These are phyloP conservation scores for Halenospora varia DNA, from an alignment of 495 filamentous ascomycete genomes.

Conservation along the genomic window DNA sequence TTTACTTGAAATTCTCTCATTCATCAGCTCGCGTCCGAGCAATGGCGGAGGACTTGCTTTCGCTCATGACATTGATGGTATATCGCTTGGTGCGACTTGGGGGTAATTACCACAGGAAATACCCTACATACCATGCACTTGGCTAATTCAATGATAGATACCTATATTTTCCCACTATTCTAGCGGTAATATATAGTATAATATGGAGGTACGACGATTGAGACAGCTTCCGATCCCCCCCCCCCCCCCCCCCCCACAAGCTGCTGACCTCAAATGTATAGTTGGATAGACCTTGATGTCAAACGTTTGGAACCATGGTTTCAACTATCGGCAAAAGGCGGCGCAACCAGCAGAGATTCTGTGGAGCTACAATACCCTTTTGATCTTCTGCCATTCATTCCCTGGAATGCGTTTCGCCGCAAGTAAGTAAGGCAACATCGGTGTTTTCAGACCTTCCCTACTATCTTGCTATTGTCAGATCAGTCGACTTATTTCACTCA, in stretches of 20 bases:
- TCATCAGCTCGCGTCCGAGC: slow-evolving; percentile 11
- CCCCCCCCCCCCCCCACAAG: too few species aligned
- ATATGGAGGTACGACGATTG: slow-evolving; percentile 28
- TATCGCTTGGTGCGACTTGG: slow-evolving; percentile 18
- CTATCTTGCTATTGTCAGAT: too few species aligned
- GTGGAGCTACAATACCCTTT: slow-evolving; percentile 45
- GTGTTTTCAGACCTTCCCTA: neutral
- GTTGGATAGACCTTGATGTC: slow-evolving; percentile 40
- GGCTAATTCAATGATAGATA: slow-evolving; percentile 19
- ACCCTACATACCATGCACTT: neutral
- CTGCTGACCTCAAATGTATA: slow-evolving; percentile 8
- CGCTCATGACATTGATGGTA: slow-evolving; percentile 16
- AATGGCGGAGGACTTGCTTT: slow-evolving; percentile 34
- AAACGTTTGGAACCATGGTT: slow-evolving; percentile 45
- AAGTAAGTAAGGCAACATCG: slow-evolving; percentile 24
- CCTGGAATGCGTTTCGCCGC: slow-evolving; percentile 33
- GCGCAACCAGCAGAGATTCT: slow-evolving; percentile 34
- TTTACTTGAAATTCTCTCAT: slow-evolving; percentile 28
- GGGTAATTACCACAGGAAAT: neutral
- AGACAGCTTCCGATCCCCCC: neutral
- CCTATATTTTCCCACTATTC: slow-evolving; percentile 35
- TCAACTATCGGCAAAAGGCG: slow-evolving; percentile 37
- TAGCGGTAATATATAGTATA: slow-evolving; percentile 41
- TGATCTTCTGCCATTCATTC: slow-evolving; percentile 43
- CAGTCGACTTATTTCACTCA: neutral